Evolutionary conservation across 805 yeast species (phyloP).

Genomic region (Candida quercuum): DNA sequence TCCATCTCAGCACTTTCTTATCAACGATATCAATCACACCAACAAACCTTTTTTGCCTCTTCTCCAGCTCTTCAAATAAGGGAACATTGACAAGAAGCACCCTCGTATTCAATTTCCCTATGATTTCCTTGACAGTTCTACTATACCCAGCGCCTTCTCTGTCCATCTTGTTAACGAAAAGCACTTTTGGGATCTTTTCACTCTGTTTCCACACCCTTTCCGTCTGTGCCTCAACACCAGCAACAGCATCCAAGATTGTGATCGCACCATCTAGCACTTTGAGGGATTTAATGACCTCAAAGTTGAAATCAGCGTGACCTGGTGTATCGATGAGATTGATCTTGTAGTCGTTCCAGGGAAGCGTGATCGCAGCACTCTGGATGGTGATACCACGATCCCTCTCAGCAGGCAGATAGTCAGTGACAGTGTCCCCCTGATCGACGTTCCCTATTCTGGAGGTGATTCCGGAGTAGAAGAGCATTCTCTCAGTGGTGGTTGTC

Average conservation of each 20-base stretch:
- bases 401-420: conserved; percentile 87
- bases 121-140: conserved; percentile 80
- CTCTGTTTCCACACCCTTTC: conserved; percentile 97
- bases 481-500: conserved; percentile 94
- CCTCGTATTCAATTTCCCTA: conserved; percentile 66
- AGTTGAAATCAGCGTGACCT: conserved; percentile 96
- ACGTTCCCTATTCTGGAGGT: conserved; percentile 84
- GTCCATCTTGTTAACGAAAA: conserved; percentile 93
- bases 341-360: conserved; percentile 74
- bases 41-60: conserved; percentile 36
- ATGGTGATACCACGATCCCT: conserved; percentile 92
- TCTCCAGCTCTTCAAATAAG: conserved; percentile 44
- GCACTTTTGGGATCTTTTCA: conserved; percentile 65
- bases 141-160: conserved; percentile 93
- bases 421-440: conserved; percentile 94
- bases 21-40: conserved; percentile 78
- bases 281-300: conserved; percentile 85
- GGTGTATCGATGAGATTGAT: conserved; percentile 95
- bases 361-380: conserved; percentile 91
- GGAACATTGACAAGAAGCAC: conserved; percentile 79
- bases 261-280: conserved; percentile 94
- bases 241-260: conserved; percentile 88
- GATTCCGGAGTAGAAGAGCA: conserved; percentile 85
- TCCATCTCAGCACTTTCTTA: conserved; percentile 48
- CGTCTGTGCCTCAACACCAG: conserved; percentile 98